phyloP scores from a whole-genome alignment of 2,329 filamentous ascomycete species.

The Ophidiomyces ophidiicola region DNA sequence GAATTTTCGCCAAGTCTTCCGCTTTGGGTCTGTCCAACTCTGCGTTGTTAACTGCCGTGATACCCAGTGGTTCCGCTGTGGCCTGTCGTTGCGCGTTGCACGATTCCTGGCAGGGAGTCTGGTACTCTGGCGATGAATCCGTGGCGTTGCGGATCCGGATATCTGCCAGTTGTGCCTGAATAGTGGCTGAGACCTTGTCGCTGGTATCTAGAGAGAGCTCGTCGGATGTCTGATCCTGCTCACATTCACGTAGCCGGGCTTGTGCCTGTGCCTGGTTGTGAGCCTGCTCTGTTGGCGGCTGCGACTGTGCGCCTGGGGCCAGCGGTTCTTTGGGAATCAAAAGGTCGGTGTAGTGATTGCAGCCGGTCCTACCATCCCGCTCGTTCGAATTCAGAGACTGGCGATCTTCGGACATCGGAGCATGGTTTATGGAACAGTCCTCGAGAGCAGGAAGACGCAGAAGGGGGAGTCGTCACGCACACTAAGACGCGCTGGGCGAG shows the following conservation, averaged over 20 bases:
- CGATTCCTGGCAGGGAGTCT: not conserved
- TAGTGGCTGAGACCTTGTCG: too few species aligned
- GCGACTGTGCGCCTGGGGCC: not conserved
- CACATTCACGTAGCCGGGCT: not conserved
- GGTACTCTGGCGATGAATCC: not conserved
- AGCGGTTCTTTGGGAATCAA: not conserved
- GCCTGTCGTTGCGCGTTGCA: not conserved
- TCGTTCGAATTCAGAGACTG: not conserved
- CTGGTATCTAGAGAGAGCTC: too few species aligned
- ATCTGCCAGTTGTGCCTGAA: too few species aligned
- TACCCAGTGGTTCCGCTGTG: not conserved
- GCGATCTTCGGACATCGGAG: conserved; percentile 1
- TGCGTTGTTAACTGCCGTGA: not conserved
- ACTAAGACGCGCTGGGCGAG: too few species aligned
- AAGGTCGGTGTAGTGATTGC: not conserved
- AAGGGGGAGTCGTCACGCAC: too few species aligned
- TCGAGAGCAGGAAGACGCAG: too few species aligned
- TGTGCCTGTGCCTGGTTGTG: not conserved
- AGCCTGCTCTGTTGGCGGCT: too few species aligned
- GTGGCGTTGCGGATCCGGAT: not conserved
- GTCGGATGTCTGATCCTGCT: not conserved
- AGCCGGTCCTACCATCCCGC: not conserved
- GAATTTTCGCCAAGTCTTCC: conserved; percentile 17
- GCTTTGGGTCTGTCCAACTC: not conserved
- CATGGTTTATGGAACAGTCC: conserved; percentile 3